phyloP scores from a whole-genome alignment of 2,329 filamentous ascomycete genomes.

The Trichoderma arundinaceum region DNA sequence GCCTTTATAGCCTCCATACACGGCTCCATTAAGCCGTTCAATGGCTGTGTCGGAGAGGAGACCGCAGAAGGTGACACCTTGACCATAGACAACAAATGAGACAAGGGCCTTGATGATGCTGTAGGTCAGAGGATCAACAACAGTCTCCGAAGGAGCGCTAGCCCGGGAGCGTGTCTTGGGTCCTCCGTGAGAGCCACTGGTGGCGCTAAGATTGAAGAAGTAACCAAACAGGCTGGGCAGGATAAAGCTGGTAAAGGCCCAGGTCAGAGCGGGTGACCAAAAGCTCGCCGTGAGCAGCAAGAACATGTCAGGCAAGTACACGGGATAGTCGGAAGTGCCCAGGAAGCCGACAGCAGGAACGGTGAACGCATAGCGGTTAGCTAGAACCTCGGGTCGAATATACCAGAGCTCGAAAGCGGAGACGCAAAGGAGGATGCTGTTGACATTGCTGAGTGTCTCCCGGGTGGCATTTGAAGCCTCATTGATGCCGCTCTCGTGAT shows the following conservation, averaged over 20 bases:
- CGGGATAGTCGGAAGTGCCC: constrained; percentile 61
- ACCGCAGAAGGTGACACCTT: constrained; percentile 67
- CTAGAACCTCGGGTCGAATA: constrained; percentile 72
- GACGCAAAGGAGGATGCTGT: constrained; percentile 71
- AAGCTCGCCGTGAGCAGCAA: constrained; percentile 75
- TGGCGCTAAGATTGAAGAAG: constrained; percentile 84
- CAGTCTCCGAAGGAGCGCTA: constrained; percentile 54
- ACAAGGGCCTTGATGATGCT: constrained; percentile 86
- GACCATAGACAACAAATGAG: constrained; percentile 79
- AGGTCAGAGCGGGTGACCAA: constrained; percentile 82
- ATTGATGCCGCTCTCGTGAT: constrained; percentile 69
- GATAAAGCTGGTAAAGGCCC: constrained; percentile 73
- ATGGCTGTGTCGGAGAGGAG: constrained; percentile 66
- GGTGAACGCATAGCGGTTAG: constrained; percentile 74
- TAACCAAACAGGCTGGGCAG: constrained; percentile 77
- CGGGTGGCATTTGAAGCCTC: constrained; percentile 70
- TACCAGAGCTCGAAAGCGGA: constrained; percentile 72
- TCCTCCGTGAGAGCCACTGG: constrained; percentile 47
- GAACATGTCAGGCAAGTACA: constrained; percentile 82
- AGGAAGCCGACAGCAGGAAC: constrained; percentile 66
- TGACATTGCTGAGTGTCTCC: constrained; percentile 73
- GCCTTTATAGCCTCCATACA: constrained; percentile 75
- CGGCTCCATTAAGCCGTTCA: constrained; percentile 64
- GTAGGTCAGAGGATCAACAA: constrained; percentile 85
- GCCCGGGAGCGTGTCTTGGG: constrained; percentile 51